Percentiles rank a stretch among this genome's conserved stretches.
Evolutionary conservation across 371 early-diverging fungal genomes (phyloP).

Genomic region (Mortierella sp.): DNA sequence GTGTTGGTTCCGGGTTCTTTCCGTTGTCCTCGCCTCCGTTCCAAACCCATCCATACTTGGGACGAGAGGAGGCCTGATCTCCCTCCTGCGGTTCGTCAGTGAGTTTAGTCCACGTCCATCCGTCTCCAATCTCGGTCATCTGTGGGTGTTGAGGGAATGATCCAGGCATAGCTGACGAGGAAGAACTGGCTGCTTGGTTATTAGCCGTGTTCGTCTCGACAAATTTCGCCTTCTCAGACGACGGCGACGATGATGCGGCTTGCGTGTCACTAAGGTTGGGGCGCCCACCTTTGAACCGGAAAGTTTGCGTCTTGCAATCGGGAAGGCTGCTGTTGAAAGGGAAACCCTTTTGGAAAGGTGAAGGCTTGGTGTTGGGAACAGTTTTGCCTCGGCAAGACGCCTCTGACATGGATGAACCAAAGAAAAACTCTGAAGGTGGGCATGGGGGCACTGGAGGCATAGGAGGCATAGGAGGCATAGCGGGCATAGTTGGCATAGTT

Average conservation of each 20-base stretch:
- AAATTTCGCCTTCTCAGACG: slow-evolving; percentile 6
- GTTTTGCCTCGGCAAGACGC: slow-evolving; percentile 1
- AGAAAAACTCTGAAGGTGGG: not conserved
- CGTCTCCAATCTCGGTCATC: slow-evolving; percentile 25
- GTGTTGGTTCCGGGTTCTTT: slow-evolving; percentile 26
- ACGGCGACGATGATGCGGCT: too few relatives aligned
- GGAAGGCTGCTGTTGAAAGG: slow-evolving; percentile 28
- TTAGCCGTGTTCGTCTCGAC: not conserved
- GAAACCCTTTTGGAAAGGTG: slow-evolving; percentile 40
- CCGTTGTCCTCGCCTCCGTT: slow-evolving; percentile 12
- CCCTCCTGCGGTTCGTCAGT: slow-evolving; percentile 6
- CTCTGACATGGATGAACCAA: not conserved
- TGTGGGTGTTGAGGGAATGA: slow-evolving; percentile 18
- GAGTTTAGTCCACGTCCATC: slow-evolving; percentile 41
- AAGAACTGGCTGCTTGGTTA: slow-evolving; percentile 9
- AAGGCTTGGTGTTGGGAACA: slow-evolving; percentile 23
- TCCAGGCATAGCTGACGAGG: slow-evolving; percentile 36
- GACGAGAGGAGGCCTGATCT: slow-evolving; percentile 11
- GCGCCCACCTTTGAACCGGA: slow-evolving; percentile 29
- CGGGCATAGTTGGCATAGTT: slow-evolving; percentile 19
- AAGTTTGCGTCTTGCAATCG: slow-evolving; percentile 9
- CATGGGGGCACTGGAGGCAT: slow-evolving; percentile 14
- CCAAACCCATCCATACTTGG: slow-evolving; percentile 51
- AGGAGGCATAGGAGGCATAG: slow-evolving; percentile 24
- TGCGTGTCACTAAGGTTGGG: slow-evolving; percentile 27